Conservation (phyloP, 371 early-diverging fungal genomes). For the Mucor piriformis region DNA sequence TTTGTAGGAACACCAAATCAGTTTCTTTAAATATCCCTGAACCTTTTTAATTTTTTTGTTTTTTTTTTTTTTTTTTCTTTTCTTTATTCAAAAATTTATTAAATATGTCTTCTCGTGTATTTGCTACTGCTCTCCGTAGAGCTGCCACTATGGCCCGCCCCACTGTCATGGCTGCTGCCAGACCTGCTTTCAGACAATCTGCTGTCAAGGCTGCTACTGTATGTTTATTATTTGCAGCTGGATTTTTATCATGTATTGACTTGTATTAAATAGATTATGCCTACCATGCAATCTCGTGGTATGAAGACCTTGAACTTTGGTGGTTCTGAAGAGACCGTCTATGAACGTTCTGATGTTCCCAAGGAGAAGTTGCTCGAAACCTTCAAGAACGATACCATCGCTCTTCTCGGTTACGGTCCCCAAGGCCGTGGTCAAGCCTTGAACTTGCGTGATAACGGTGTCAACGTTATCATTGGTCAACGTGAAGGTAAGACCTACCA, state of each 20-base stretch:
- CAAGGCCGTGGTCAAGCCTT: slow-evolving; percentile 97
- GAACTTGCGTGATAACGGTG: slow-evolving; percentile 95
- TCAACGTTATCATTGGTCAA: slow-evolving; percentile 94
- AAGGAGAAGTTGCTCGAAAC: slow-evolving; percentile 87
- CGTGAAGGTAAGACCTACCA: slow-evolving; percentile 94
- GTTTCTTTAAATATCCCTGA: background rate
- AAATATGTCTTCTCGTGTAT: slow-evolving; percentile 44
- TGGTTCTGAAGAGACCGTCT: slow-evolving; percentile 90
- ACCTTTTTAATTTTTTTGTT: background rate
- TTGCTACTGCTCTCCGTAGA: slow-evolving; percentile 48
- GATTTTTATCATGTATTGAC: no score
- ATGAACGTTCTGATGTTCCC: slow-evolving; percentile 95
- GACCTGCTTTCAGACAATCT: slow-evolving; percentile 26
- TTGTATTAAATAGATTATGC: slow-evolving; percentile 20
- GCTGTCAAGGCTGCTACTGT: slow-evolving; percentile 22
- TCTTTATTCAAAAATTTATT: background rate
- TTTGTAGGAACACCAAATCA: slow-evolving; percentile 1
- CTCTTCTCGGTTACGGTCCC: slow-evolving; percentile 97
- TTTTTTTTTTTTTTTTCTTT: background rate
- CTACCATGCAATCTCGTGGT: slow-evolving; percentile 68
- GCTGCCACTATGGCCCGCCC: slow-evolving; percentile 42
- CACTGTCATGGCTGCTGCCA: slow-evolving; percentile 24
- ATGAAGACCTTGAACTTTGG: slow-evolving; percentile 95
- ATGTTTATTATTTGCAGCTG: slow-evolving; percentile 15
- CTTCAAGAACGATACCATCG: slow-evolving; percentile 93